Base-by-base conservation (phyloP, 345 rosid species). In the Theobroma cacao region DNA sequence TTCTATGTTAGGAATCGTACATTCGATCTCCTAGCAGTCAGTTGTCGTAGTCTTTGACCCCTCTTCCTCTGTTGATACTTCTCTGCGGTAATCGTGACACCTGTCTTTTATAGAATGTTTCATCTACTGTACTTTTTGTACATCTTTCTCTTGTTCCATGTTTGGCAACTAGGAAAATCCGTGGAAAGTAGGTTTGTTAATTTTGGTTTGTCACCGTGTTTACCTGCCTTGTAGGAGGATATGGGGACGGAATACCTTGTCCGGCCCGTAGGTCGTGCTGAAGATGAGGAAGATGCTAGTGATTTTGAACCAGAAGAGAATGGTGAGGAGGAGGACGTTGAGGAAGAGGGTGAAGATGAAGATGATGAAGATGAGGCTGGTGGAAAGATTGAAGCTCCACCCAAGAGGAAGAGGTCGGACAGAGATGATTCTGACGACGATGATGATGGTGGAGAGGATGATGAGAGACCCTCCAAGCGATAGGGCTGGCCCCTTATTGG, bases 221-320 rank as follows among this genome's bases (percentile, higher is more conserved):
- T 7, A 71, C 24, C 60, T 20, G 60, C 41, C 18, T 4, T 59
- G 62, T 48, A 91, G 97, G 91, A 86, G 83, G 97, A 91, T 81
- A 60, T 93, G 83, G 95, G 97, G 55, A 93, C 97, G 0, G 98
- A 95, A 72, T 95, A 88, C 78, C 86, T 95, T 9, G 95, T 95
- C 48, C 87, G 89, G 78, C 98, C 98, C 1, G 91, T 93, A 26
- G 98, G 79, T 61, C 81, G 79, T 5, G 88, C 98, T 14, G 98
- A 95, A 79, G 98, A 93, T 12, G 98, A 95, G 82, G 98, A 91
- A 77, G 94, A 94, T 30, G 96, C 94, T 14, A 92, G 97, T 76
- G 98, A 93, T 82, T 91, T 93, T 34, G 98, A 93, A 72, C 95
- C 95, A 0, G 93, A 88, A 61, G 98, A 92, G 84, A 92, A 90